These are phyloP conservation scores for Metschnikowia bowlesiae DNA, from an alignment of 805 yeast species.

Conservation along the genomic window DNA sequence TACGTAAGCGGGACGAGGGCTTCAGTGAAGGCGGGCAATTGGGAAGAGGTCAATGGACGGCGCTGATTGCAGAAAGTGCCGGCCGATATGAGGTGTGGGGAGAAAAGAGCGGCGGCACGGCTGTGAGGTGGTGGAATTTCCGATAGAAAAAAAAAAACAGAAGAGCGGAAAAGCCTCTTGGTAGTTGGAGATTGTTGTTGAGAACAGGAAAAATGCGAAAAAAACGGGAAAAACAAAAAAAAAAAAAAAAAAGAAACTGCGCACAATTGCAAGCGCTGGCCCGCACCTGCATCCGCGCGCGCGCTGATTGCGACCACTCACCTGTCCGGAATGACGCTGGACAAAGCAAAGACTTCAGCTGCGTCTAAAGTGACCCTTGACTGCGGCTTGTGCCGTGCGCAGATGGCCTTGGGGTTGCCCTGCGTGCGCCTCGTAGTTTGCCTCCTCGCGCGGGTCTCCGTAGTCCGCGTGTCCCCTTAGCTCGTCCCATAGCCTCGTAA, in stretches of 20 bases:
- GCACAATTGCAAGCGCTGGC: background rate
- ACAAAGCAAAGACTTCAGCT: background rate
- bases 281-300: slow-evolving; percentile 3
- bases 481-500: no score
- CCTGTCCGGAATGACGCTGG: background rate
- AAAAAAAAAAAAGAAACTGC: slow-evolving; percentile 3
- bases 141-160: slow-evolving; percentile 4
- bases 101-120: slow-evolving; percentile 1
- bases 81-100: background rate
- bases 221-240: slow-evolving; percentile 1
- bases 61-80: background rate
- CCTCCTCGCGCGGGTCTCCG: no score
- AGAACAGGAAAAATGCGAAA: slow-evolving; percentile 6
- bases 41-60: background rate
- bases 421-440: background rate
- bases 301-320: slow-evolving; percentile 1
- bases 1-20: background rate
- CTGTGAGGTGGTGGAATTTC: slow-evolving; percentile 4
- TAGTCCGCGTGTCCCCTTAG: no score
- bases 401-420: background rate
- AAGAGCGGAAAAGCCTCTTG: slow-evolving; percentile 5
- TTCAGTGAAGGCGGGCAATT: background rate
- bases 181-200: slow-evolving; percentile 7
- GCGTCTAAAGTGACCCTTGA: background rate
- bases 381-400: background rate